Evolutionary conservation across 2,329 filamentous ascomycete species (phyloP).

Genomic region (Aureobasidium vineae): DNA sequence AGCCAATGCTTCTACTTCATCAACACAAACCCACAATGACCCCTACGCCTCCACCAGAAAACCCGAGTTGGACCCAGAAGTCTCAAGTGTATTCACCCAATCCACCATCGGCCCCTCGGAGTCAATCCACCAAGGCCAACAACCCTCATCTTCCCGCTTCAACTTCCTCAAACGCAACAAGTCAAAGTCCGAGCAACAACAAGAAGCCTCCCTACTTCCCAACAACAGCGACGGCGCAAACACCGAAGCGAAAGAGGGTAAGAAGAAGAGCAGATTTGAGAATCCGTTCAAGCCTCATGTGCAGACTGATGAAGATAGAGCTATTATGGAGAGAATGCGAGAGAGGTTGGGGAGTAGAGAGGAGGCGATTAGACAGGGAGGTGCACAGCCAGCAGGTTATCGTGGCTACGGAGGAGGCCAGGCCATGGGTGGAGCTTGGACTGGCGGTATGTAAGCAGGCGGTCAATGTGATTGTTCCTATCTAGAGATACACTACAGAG

Average conservation of each 20-base stretch:
- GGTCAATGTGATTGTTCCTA: background rate
- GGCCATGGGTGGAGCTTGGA: background rate
- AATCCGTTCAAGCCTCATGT: slow-evolving; percentile 8
- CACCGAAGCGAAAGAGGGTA: background rate
- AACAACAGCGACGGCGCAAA: background rate
- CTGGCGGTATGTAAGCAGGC: background rate
- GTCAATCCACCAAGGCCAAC: background rate
- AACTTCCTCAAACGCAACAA: background rate
- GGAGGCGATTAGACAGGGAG: background rate
- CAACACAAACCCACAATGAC: background rate
- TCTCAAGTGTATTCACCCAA: slow-evolving; percentile 6
- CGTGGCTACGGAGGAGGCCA: background rate
- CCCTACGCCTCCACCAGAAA: background rate
- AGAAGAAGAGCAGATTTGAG: slow-evolving; percentile 8
- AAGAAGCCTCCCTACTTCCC: background rate
- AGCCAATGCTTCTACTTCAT: background rate
- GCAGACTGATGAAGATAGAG: slow-evolving; percentile 1
- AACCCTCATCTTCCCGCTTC: background rate
- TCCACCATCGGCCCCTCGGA: background rate
- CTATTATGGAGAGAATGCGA: background rate
- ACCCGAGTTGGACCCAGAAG: background rate
- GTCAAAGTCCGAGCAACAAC: background rate
- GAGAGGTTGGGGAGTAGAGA: slow-evolving; percentile 6
- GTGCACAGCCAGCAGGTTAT: slow-evolving; percentile 1
- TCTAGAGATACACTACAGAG: background rate